Percentiles rank a stretch among this genome's conserved stretches.
Conservation (phyloP, 345 rosid species). For the Nasturtium officinale region DNA sequence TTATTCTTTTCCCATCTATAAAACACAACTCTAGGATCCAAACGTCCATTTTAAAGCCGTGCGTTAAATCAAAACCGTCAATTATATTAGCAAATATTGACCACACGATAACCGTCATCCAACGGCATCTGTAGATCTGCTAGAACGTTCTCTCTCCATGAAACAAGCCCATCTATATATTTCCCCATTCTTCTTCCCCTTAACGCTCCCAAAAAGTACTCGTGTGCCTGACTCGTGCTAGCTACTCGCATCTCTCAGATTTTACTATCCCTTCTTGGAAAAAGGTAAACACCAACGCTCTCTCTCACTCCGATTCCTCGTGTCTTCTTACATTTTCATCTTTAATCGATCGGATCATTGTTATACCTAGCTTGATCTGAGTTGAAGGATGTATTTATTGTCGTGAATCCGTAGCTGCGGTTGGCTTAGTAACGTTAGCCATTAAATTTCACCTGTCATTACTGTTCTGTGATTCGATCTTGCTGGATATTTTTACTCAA, state of each 20-base stretch:
- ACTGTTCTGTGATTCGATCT: background rate
- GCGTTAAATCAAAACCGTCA: slow-evolving; percentile 38
- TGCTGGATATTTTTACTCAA: background rate
- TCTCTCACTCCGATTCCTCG: slow-evolving; percentile 1
- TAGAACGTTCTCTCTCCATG: slow-evolving; percentile 54
- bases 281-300: background rate
- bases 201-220: slow-evolving; percentile 27
- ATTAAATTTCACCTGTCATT: background rate
- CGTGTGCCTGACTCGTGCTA: slow-evolving; percentile 59
- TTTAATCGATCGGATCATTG: background rate
- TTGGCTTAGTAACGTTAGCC: background rate
- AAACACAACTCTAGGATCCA: slow-evolving; percentile 29
- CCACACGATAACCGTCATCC: slow-evolving; percentile 52
- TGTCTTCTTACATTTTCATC: background rate
- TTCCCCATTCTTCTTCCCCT: background rate
- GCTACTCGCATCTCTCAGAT: slow-evolving; percentile 21
- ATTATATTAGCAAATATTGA: background rate
- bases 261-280: background rate
- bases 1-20: slow-evolving; percentile 39
- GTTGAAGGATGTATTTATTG: slow-evolving; percentile 18
- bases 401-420: slow-evolving; percentile 16
- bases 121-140: slow-evolving; percentile 49
- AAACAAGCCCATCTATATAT: slow-evolving; percentile 28
- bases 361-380: slow-evolving; percentile 13
- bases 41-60: slow-evolving; percentile 25